Conservation (phyloP, 768 basidiomycete species). For the Sporobolomyces roseus region DNA sequence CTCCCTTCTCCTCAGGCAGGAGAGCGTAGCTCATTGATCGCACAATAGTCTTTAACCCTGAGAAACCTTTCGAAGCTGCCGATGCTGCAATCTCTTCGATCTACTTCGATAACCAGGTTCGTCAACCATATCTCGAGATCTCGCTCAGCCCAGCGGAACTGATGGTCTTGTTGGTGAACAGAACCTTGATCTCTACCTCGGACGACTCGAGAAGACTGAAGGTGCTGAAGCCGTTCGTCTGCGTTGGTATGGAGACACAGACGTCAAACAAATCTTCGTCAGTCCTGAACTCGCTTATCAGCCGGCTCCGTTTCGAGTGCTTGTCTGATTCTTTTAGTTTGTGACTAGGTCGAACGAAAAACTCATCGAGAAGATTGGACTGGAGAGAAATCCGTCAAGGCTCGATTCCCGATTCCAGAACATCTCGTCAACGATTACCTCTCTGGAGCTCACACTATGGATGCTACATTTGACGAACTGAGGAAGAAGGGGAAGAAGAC, state of each 20-base stretch:
- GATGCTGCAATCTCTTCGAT: conserved; percentile 83
- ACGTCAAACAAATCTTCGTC: conserved; percentile 48
- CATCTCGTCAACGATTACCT: conserved; percentile 77
- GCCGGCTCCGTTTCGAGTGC: background rate
- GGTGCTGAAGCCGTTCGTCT: conserved; percentile 95
- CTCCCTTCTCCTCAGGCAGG: background rate
- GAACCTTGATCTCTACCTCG: conserved; percentile 90
- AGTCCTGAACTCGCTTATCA: conserved; percentile 36
- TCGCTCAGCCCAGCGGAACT: background rate
- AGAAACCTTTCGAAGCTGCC: conserved; percentile 79
- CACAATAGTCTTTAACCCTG: conserved; percentile 77
- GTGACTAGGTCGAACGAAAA: conserved; percentile 54
- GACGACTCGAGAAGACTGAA: conserved; percentile 95
- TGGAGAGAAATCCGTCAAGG: conserved; percentile 96
- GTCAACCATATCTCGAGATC: no score
- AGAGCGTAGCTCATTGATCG: background rate
- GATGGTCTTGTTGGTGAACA: conserved; percentile 55
- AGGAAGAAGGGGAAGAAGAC: conserved; percentile 84
- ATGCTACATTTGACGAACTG: conserved; percentile 81
- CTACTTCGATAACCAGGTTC: conserved; percentile 65
- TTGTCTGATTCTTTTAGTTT: accelerated
- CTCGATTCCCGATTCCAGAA: conserved; percentile 92
- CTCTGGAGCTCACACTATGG: conserved; percentile 84
- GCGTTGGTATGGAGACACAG: conserved; percentile 91
- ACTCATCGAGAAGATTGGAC: conserved; percentile 96